Conservation (phyloP, 1,284 basidiomycete species). For the Mycena citricolor region DNA sequence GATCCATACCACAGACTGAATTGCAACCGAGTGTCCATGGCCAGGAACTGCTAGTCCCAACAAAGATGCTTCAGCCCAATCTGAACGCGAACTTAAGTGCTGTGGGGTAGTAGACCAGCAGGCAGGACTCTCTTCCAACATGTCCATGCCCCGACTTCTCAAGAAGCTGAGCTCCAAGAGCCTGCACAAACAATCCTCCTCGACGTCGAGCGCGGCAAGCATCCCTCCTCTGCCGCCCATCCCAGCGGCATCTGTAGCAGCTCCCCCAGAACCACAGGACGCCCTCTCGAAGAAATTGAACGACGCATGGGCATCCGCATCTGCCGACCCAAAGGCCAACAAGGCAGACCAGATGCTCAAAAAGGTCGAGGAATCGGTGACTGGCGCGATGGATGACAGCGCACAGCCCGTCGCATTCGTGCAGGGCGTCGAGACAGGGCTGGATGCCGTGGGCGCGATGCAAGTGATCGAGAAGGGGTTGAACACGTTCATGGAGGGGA, state of each 20-base stretch:
- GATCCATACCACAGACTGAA: too few relatives aligned
- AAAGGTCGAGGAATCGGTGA: constrained; percentile 8
- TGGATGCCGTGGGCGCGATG: constrained; percentile 13
- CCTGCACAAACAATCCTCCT: not conserved
- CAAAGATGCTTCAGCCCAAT: too few relatives aligned
- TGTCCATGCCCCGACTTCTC: not conserved
- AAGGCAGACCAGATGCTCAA: constrained; percentile 17
- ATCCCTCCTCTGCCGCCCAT: too few relatives aligned
- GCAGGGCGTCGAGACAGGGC: constrained; percentile 5
- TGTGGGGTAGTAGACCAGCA: too few relatives aligned
- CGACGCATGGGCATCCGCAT: constrained; percentile 16
- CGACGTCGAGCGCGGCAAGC: too few relatives aligned
- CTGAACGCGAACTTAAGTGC: too few relatives aligned
- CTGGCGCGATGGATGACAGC: constrained; percentile 11
- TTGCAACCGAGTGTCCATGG: too few relatives aligned
- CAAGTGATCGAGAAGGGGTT: constrained; percentile 25
- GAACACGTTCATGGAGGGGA: constrained; percentile 26
- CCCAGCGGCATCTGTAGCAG: too few relatives aligned
- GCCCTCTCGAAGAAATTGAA: constrained; percentile 15
- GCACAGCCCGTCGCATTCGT: constrained; percentile 1
- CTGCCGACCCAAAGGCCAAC: constrained; percentile 16
- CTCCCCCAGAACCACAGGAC: too few relatives aligned
- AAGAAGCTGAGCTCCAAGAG: constrained; percentile 1
- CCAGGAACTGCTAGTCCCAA: too few relatives aligned
- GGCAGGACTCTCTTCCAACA: not conserved